These are phyloP conservation scores for Cutaneotrichosporon dermatis DNA, from an alignment of 1,284 basidiomycete species.

Conservation along the genomic window DNA sequence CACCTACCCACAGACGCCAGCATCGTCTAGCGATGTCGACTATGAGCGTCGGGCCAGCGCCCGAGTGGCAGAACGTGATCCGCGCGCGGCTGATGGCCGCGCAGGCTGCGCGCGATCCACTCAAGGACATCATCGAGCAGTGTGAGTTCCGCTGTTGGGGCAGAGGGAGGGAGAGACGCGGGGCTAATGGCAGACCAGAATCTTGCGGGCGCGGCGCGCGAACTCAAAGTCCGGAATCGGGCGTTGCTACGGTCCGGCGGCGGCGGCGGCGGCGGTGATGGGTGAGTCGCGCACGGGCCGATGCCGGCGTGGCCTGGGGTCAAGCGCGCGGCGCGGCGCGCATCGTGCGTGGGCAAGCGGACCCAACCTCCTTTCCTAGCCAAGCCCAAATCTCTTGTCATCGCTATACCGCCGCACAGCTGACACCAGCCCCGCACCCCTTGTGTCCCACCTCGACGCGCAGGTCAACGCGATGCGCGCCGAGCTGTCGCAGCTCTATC, in stretches of 20 bases:
- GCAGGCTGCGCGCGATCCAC: constrained; percentile 67
- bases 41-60: constrained; percentile 14
- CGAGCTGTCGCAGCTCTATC: constrained; percentile 89
- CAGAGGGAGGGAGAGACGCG: not conserved
- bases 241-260: constrained; percentile 58
- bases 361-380: too few relatives aligned
- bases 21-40: not conserved
- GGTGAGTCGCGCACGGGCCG: constrained; percentile 54
- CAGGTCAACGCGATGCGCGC: constrained; percentile 85
- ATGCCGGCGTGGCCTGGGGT: not conserved
- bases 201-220: constrained; percentile 79
- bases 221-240: constrained; percentile 82
- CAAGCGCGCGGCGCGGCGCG: too few relatives aligned
- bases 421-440: constrained; percentile 47
- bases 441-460: constrained; percentile 83
- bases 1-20: not conserved
- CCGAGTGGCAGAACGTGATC: constrained; percentile 45
- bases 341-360: too few relatives aligned
- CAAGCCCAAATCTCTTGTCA: too few relatives aligned
- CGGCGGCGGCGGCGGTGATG: constrained; percentile 39
- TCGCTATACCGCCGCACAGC: not conserved
- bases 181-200: constrained; percentile 62
- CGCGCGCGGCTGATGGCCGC: constrained; percentile 61
- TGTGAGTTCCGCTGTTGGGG: constrained; percentile 53
- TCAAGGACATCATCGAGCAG: constrained; percentile 76